A percentile compares a stretch with the other conserved stretches of the same genome.
Evolutionary conservation across 495 filamentous ascomycete genomes (phyloP).

Genomic region (Xeromyces bisporus): DNA sequence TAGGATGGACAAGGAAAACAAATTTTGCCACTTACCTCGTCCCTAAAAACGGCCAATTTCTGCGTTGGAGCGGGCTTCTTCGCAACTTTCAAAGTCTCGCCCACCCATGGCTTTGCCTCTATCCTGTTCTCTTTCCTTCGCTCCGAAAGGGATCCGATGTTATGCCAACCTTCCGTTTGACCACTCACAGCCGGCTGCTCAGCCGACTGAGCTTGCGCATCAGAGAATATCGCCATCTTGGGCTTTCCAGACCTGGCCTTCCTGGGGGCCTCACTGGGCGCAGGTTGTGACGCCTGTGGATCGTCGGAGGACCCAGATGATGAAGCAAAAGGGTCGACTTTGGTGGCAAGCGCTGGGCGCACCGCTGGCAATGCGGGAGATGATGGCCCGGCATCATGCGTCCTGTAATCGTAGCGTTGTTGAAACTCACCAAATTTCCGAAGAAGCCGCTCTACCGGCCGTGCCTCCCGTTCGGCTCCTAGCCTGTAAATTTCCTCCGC

Average conservation of each 20-base stretch:
- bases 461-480: slow-evolving; percentile 74
- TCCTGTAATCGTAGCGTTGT: slow-evolving; percentile 47
- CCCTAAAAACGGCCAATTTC: slow-evolving; percentile 88
- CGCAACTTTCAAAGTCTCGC: slow-evolving; percentile 75
- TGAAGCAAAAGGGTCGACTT: slow-evolving; percentile 60
- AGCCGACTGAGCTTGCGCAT: slow-evolving; percentile 31
- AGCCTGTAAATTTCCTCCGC: slow-evolving; percentile 85
- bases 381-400: slow-evolving; percentile 47
- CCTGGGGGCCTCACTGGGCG: slow-evolving; percentile 27
- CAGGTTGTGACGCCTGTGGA: slow-evolving; percentile 44
- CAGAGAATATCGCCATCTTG: slow-evolving; percentile 90
- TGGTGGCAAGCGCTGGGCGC: slow-evolving; percentile 71
- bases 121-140: slow-evolving; percentile 86
- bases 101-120: slow-evolving; percentile 79
- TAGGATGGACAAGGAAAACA: slow-evolving; percentile 10
- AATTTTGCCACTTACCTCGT: slow-evolving; percentile 58
- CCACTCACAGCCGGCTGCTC: slow-evolving; percentile 28
- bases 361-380: slow-evolving; percentile 76
- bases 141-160: slow-evolving; percentile 66
- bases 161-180: slow-evolving; percentile 69
- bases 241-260: slow-evolving; percentile 45
- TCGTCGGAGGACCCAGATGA: slow-evolving; percentile 30
- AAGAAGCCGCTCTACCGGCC: slow-evolving; percentile 60
- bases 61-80: slow-evolving; percentile 56
- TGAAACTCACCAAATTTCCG: slow-evolving; percentile 88